Base-by-base conservation (phyloP, 495 filamentous ascomycete species). In the Penicillium cinerascens region DNA sequence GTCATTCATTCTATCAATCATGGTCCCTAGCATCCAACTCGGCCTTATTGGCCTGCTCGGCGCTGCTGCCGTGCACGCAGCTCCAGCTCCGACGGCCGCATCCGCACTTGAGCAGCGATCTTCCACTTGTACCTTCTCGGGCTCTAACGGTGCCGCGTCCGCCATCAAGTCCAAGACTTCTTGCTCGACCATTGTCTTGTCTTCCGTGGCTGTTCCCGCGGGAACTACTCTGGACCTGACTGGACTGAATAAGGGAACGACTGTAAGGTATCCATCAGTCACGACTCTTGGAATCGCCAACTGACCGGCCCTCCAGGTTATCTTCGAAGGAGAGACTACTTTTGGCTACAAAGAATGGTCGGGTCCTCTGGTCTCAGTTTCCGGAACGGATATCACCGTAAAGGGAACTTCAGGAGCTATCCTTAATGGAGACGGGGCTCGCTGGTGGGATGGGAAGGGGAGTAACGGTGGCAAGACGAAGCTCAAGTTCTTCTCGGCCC, bases 401-500 rank as follows among this genome's bases (percentile, higher is more conserved):
- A 57, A 61, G 25, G 74, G 72, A 27, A 69, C 69, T 17, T 57
- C 59, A 21, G 75, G 71, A 15, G 60, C 66, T 3, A 47, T 66
- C n/a, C 57, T 81, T 25, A 65, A 81, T 56, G 66, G 70, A 11
- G 66, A 72, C 45, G 78, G 42, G 8, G 59, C 71, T 9, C 65
- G 66, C 42, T 81, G 75, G 70, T 82, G 79, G 80, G 80, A 82
- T 54, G 57, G 66, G 42, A 55, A 78, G 61, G 78, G 79, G 36
- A 69, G 62, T 33, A 81, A 80, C 60, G 78, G 80, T 37, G 80
- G 79, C 54, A 80, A 80, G 69, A 78, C 63, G 15, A 82, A 82
- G 72, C 78, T 78, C 35, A 79, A 80, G 67, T 82, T 82, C 64
- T 80, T 82, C 67, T 73, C 72, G 51, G 78, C 76, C 26, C 78